Percentiles rank a stretch among this genome's conserved stretches.
These are phyloP conservation scores for Serendipita sp. DNA, from an alignment of 768 basidiomycete genomes.

Conservation along the genomic window DNA sequence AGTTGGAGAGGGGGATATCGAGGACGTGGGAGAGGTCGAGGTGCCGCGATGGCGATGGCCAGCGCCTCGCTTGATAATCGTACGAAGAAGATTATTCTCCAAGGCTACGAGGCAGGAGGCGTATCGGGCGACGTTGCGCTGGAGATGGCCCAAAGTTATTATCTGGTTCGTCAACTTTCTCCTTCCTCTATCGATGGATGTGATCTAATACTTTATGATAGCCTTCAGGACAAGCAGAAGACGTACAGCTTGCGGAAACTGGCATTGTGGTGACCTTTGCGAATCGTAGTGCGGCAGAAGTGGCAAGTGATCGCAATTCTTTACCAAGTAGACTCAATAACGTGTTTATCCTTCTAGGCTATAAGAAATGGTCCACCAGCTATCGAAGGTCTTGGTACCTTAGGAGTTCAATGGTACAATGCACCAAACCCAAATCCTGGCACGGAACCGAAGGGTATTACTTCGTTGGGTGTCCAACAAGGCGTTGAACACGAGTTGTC, in stretches of 20 bases:
- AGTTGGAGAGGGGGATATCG: conserved; percentile 34
- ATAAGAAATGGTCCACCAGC: neutral
- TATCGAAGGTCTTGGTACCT: neutral
- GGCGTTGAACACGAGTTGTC: neutral
- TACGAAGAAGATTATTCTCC: conserved; percentile 61
- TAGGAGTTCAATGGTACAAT: neutral
- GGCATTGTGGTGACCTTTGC: conserved; percentile 54
- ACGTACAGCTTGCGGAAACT: conserved; percentile 34
- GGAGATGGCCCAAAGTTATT: conserved; percentile 64
- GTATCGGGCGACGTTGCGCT: conserved; percentile 21
- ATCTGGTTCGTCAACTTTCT: conserved; percentile 35
- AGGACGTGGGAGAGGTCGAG: conserved; percentile 38
- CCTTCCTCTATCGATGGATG: neutral
- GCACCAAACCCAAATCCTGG: neutral
- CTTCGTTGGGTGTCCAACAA: neutral
- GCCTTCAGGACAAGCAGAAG: conserved; percentile 57
- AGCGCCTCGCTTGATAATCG: conserved; percentile 87
- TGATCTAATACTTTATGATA: conserved; percentile 15
- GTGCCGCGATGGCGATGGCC: conserved; percentile 38
- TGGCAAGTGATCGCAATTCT: conserved; percentile 27
- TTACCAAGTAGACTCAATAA: neutral
- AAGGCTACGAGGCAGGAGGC: conserved; percentile 34
- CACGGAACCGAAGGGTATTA: neutral
- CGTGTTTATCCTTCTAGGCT: neutral
- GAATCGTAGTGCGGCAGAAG: conserved; percentile 57